Base-by-base conservation (phyloP, 805 yeast species). In the Komagataella ulmi region DNA sequence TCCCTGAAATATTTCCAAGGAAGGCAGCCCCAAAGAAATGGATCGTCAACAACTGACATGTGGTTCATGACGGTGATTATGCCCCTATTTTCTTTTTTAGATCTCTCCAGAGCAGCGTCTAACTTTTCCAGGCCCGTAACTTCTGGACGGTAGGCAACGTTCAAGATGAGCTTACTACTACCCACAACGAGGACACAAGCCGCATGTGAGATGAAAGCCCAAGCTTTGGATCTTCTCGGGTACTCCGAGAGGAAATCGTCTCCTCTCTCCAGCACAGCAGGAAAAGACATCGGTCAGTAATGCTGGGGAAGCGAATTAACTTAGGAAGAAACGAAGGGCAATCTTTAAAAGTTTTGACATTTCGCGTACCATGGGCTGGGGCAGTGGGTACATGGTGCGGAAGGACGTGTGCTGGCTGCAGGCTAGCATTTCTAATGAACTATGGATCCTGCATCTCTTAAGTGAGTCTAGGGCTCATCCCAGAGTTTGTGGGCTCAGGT, bases 41-140 rank as follows among this genome's bases (percentile, higher is more conserved):
- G 99, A 61, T 91, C 99, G 63, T 91, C 99, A 21, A 88, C 85
- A 36, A 77, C 85, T 2, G 90, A 83, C 93, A 88, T 86, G 61
- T 89, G 97, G 64, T 90, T 90, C 96, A 88, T 88, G 14, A 88
- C 76, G 0, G 98, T 91, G 55, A 91, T 58, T 1, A 91, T 64
- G 0, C 93, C 85, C 47, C 97, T 69, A 54, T 84, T 79, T 58
- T 89, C 91, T 1, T 59, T 57, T 49, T 82, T 67, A 0, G 93
- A 81, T 54, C 74, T 74, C n/a, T 72, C 71, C 45, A 86, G 61
- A 0, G 91, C 93, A 12, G 60, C 65, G 51, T 83, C 85, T 17
- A 91, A 67, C 54, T 75, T 78, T 3, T 85, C 85, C 10, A 83
- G 63, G 49, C 87, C 78, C 53, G 75, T 72, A 10, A 88, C 68